Evolutionary conservation across 2,329 filamentous ascomycete genomes (phyloP).

Genomic region (Microdochium nivale): DNA sequence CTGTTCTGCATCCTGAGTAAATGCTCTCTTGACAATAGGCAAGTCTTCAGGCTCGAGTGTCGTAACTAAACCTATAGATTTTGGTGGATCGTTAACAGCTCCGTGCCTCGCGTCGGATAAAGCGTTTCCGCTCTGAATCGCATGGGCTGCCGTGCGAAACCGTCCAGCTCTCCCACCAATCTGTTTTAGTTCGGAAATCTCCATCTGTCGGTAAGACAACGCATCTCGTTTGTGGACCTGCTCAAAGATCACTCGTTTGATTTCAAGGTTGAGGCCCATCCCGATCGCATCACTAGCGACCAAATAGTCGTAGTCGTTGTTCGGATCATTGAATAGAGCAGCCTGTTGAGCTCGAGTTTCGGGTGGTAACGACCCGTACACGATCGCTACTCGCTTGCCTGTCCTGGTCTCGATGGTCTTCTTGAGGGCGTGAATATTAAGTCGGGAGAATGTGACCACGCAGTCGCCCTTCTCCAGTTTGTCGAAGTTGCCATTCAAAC

Average conservation of each 20-base stretch:
- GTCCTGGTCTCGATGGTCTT: conserved; percentile 67
- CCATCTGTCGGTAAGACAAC: conserved; percentile 44
- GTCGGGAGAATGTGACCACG: conserved; percentile 75
- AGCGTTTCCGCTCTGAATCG: conserved; percentile 18
- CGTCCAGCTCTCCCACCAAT: conserved; percentile 90
- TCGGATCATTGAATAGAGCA: conserved; percentile 83
- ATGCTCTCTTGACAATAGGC: conserved; percentile 48
- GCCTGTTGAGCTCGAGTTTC: conserved; percentile 91
- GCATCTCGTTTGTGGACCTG: conserved; percentile 66
- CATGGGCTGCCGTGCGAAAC: conserved; percentile 63
- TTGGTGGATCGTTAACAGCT: conserved; percentile 6
- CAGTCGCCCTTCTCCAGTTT: conserved; percentile 83
- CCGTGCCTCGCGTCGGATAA: background rate
- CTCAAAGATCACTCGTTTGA: conserved; percentile 87
- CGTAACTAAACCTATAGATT: conserved; percentile 61
- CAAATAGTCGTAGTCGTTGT: conserved; percentile 92
- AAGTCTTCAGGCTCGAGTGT: conserved; percentile 67
- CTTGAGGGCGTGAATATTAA: conserved; percentile 75
- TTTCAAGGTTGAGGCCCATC: conserved; percentile 91
- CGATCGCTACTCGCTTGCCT: conserved; percentile 75
- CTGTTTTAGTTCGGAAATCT: conserved; percentile 79
- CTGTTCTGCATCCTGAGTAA: conserved; percentile 54
- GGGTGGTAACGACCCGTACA: conserved; percentile 86
- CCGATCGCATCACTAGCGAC: conserved; percentile 94
- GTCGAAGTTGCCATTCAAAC: conserved; percentile 54